Base-by-base conservation (phyloP, 176 grass and related monocot genomes). In the Carex parvula region DNA sequence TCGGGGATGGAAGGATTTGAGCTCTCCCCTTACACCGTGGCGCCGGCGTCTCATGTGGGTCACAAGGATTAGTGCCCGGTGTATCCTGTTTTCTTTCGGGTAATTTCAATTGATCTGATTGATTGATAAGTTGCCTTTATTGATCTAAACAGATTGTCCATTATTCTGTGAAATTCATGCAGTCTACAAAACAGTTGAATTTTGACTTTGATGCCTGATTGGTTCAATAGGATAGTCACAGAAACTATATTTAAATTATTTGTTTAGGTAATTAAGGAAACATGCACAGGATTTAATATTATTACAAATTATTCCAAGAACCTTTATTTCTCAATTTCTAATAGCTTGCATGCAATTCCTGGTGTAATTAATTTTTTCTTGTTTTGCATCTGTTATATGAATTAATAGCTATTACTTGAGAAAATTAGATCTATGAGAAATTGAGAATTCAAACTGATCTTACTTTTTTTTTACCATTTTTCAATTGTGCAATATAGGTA, bases 31-130 rank as follows among this genome's bases (percentile, higher is more conserved):
- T 85, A 90, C 90, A 70, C 30, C 82, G 60, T 94, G 97, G 97
- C 91, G 97, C 0, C 70, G 90, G 9, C 87, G 93, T 16, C 80
- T 91, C 80, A 99, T 99, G 97, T 99, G 93, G 97, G 12, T 99
- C 85, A 99, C 97, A 18, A 88, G 97, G 85, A 86, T 99, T 89
- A 96, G 86, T 75, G 88, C 89, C 3, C 84, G 93, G 0, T 94
- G 91, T 89, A 99, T 99, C 91, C 97, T 99, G 76, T 99, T 99
- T 77, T 84, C 97, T 1, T 99, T 99, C 69, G 97, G 97, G 97
- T 99, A 91, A 92, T 91, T 72, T 57, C 12, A 20, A 48, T 65
- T 24, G 12, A 26, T 69, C 26, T 84, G 24, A 26, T 80, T 32
- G 14, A 17, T 78, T 8, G 6, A 77, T 55, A 18, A 16, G 48